Percentiles rank a stretch among this genome's conserved stretches.
These are phyloP conservation scores for Ophiobolus disseminans DNA, from an alignment of 2,329 filamentous ascomycete genomes.

Conservation along the genomic window DNA sequence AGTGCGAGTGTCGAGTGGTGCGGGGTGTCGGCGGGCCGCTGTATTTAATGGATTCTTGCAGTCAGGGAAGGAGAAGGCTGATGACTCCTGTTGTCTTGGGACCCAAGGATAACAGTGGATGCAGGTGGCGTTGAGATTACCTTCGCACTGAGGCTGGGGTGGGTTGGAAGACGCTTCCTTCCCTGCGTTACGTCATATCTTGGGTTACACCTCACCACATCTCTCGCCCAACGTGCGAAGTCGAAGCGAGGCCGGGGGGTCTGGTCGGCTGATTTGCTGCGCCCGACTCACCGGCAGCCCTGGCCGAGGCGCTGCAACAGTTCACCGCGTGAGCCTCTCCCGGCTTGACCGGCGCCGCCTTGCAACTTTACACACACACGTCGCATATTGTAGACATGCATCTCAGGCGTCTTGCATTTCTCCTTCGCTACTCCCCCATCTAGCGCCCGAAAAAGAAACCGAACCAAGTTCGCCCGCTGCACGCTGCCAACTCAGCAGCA, in stretches of 20 bases:
- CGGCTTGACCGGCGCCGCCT: constrained; percentile 12
- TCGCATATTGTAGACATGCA: background rate
- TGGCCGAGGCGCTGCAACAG: constrained; percentile 6
- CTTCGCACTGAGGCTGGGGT: constrained; percentile 22
- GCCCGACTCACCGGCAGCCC: constrained; percentile 12
- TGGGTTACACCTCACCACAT: constrained; percentile 11
- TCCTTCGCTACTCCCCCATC: constrained; percentile 1
- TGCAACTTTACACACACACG: background rate
- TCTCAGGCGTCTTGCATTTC: background rate
- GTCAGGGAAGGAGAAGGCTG: constrained; percentile 16
- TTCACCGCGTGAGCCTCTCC: constrained; percentile 6
- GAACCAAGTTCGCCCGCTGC: constrained; percentile 20
- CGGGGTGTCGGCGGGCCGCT: constrained; percentile 20
- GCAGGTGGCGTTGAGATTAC: constrained; percentile 29
- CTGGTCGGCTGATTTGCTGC: constrained; percentile 17
- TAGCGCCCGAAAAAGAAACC: constrained; percentile 8
- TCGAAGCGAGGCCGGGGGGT: constrained; percentile 1
- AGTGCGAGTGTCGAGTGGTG: constrained; percentile 12
- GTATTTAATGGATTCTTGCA: constrained; percentile 6
- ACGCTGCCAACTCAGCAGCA: constrained; percentile 29
- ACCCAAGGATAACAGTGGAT: constrained; percentile 17
- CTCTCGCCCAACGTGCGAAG: constrained; percentile 17
- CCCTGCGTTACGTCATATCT: constrained; percentile 19
- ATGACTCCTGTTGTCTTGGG: constrained; percentile 25
- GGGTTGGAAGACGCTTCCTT: constrained; percentile 15